Conservation (phyloP, 75 land plant species). For the Azolla pinnata region DNA sequence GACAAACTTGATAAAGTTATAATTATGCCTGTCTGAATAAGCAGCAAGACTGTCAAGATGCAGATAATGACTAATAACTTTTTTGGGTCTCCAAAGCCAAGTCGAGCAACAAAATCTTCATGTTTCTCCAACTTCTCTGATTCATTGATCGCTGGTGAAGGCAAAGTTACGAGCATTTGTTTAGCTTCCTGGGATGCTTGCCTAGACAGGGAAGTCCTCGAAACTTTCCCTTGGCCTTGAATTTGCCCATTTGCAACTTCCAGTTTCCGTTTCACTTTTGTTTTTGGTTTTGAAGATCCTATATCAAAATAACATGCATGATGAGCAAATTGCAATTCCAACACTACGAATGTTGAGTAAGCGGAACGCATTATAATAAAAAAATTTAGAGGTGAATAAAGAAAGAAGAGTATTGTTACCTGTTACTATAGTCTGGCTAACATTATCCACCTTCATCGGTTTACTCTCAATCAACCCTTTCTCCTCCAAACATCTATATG, state of each 20-base stretch:
- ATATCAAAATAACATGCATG: background rate
- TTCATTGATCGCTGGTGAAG: background rate
- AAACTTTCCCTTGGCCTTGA: background rate
- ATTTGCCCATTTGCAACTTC: background rate
- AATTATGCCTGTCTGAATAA: slow-evolving; percentile 50
- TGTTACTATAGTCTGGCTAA: too few species aligned
- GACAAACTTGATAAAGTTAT: slow-evolving; percentile 41
- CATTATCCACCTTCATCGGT: background rate
- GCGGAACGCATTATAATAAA: too few species aligned
- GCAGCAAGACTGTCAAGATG: background rate
- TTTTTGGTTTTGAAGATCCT: background rate
- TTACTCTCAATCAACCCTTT: slow-evolving; percentile 6
- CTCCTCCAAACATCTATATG: slow-evolving; percentile 45
- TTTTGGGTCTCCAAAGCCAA: background rate
- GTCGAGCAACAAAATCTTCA: background rate
- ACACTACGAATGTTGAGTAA: background rate
- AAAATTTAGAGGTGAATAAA: background rate
- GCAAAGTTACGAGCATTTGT: background rate
- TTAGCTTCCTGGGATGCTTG: background rate
- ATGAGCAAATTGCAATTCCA: background rate
- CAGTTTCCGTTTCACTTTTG: background rate
- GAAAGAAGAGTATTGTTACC: background rate
- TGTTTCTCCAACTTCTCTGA: background rate
- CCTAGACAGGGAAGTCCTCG: background rate
- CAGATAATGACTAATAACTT: background rate